Evolutionary conservation across 441 rosid species (phyloP).

Genomic region (Pelargonium cotyledonis): DNA sequence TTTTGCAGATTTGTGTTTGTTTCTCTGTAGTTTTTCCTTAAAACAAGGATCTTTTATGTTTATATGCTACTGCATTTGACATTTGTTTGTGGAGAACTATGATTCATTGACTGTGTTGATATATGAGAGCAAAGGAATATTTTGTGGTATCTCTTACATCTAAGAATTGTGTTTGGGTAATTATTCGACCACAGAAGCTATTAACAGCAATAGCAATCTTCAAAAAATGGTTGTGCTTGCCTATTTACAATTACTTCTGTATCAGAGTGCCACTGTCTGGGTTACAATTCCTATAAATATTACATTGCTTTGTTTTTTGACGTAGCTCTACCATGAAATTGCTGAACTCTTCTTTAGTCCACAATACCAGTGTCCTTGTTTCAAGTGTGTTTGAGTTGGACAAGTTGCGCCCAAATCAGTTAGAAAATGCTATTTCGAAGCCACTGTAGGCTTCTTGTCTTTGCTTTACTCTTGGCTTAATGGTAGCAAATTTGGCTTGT

Average conservation of each 20-base stretch:
- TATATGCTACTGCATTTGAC: neutral
- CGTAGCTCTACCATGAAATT: neutral
- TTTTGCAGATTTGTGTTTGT: no score
- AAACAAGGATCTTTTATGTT: neutral
- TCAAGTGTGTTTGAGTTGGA: neutral
- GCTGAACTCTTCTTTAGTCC: slow-evolving; percentile 1
- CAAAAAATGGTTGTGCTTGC: no score
- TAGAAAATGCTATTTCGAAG: neutral
- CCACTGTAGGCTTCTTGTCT: neutral
- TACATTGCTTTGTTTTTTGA: no score
- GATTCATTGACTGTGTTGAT: neutral
- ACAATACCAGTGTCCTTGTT: neutral
- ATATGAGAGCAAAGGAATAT: neutral
- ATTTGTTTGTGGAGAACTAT: neutral
- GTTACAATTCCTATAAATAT: no score
- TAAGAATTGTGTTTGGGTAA: neutral
- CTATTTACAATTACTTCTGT: no score
- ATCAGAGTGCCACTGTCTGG: no score
- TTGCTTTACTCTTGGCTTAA: neutral
- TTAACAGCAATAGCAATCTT: no score
- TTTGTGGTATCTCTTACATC: neutral
- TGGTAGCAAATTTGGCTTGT: neutral
- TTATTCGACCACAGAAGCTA: no score
- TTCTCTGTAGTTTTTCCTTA: no score
- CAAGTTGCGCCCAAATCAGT: neutral